phyloP scores from a whole-genome alignment of 1,139 yeast genomes.

The Kurtzmaniella quercitrusa region DNA sequence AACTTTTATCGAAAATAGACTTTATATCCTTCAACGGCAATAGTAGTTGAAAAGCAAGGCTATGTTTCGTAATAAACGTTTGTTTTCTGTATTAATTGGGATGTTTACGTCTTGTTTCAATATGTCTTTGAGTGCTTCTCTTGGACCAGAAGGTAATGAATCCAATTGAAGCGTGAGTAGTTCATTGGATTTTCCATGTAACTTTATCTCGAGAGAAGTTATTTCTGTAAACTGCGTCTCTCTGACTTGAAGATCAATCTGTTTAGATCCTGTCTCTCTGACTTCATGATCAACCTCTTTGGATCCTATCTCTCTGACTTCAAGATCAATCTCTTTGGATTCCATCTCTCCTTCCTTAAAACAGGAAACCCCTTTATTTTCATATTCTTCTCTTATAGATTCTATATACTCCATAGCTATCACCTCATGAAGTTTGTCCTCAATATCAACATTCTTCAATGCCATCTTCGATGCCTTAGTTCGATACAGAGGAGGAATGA shows the following conservation, averaged over 20 bases:
- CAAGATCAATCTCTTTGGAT: too few species aligned
- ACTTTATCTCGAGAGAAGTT: background rate
- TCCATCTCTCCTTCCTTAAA: too few species aligned
- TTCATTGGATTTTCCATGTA: background rate
- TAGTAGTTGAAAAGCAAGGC: background rate
- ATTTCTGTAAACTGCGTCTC: too few species aligned
- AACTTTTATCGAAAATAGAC: too few species aligned
- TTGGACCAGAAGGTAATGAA: background rate
- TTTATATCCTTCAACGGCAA: too few species aligned
- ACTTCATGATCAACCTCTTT: too few species aligned
- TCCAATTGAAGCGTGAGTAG: background rate
- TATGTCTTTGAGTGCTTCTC: background rate
- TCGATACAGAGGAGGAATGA: conserved; percentile 1
- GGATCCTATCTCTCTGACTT: too few species aligned
- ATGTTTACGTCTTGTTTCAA: background rate
- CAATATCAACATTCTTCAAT: background rate
- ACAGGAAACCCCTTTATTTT: too few species aligned
- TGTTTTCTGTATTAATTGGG: background rate
- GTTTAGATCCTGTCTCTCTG: too few species aligned
- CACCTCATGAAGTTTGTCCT: background rate
- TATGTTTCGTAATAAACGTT: background rate
- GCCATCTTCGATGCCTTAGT: background rate
- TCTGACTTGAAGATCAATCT: too few species aligned
- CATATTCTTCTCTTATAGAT: background rate
- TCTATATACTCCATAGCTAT: background rate